phyloP scores from a whole-genome alignment of 257 asterid species.

The Scutellaria minor region DNA sequence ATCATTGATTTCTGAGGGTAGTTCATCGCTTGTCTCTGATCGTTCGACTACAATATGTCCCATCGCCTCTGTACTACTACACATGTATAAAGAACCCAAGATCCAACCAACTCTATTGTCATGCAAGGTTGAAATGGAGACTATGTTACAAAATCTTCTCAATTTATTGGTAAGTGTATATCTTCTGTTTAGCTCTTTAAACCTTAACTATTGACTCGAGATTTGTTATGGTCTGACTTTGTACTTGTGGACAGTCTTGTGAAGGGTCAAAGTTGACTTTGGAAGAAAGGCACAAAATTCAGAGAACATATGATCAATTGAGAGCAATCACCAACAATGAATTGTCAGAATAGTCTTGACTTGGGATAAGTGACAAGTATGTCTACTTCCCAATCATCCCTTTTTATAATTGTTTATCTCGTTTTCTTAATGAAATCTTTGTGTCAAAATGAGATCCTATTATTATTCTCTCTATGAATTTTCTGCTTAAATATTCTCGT shows the following conservation, averaged over 20 bases:
- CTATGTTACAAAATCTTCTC: slow-evolving; percentile 44
- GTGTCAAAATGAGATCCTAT: background rate
- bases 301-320: slow-evolving; percentile 51
- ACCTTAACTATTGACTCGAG: background rate
- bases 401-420: too few relatives aligned
- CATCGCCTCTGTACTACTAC: slow-evolving; percentile 50
- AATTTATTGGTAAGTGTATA: slow-evolving; percentile 53
- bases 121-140: slow-evolving; percentile 48
- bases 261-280: slow-evolving; percentile 50
- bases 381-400: background rate
- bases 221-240: background rate
- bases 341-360: slow-evolving; percentile 30
- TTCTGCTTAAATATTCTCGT: background rate
- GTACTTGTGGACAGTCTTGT: slow-evolving; percentile 53
- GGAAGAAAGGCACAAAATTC: slow-evolving; percentile 64
- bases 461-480: background rate
- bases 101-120: slow-evolving; percentile 51
- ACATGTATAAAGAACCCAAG: slow-evolving; percentile 59
- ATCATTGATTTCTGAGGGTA: slow-evolving; percentile 52
- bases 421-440: background rate
- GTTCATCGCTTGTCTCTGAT: slow-evolving; percentile 42
- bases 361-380: slow-evolving; percentile 26
- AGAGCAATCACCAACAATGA: slow-evolving; percentile 38
- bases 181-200: slow-evolving; percentile 23
- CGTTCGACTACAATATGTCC: slow-evolving; percentile 42